Percentiles rank a stretch among this genome's conserved stretches.
Conservation (phyloP, 78 protist genomes). For the Polysphondylium violaceum region DNA sequence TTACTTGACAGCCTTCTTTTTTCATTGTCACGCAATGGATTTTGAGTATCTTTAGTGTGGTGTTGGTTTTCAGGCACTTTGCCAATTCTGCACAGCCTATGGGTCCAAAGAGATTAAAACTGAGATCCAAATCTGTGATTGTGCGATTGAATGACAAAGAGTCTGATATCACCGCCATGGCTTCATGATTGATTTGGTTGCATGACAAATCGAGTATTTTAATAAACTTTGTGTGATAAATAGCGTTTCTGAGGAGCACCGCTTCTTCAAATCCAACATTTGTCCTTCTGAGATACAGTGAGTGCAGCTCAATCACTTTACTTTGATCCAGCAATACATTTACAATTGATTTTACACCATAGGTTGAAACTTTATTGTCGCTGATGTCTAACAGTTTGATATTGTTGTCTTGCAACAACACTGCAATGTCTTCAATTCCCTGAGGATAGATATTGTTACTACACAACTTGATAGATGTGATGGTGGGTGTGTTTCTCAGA, state of each 20-base stretch:
- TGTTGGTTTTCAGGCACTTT: conserved; percentile 1
- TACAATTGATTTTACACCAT: conserved; percentile 23
- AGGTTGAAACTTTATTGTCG: conserved; percentile 34
- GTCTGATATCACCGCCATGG: conserved; percentile 16
- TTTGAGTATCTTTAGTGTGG: neutral
- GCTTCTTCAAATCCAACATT: conserved; percentile 41
- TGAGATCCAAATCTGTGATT: neutral
- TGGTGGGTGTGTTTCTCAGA: neutral
- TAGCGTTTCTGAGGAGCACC: conserved; percentile 24
- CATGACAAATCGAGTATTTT: conserved; percentile 40
- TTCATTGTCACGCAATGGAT: conserved; percentile 64
- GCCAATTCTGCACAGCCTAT: conserved; percentile 1
- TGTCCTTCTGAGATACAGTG: conserved; percentile 31
- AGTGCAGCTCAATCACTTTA: neutral
- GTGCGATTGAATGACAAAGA: conserved; percentile 35
- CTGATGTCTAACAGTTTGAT: conserved; percentile 13
- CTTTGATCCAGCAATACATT: conserved; percentile 1
- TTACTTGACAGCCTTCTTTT: conserved; percentile 32
- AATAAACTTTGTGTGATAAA: neutral
- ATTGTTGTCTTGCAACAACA: neutral
- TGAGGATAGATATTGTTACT: conserved; percentile 29
- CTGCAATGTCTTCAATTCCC: conserved; percentile 35
- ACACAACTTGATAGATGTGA: conserved; percentile 1
- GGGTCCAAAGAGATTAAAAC: conserved; percentile 48
- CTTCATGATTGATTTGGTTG: conserved; percentile 21